Evolutionary conservation across 2,329 filamentous ascomycete species (phyloP).

Genomic region (Arthroderma sp.): DNA sequence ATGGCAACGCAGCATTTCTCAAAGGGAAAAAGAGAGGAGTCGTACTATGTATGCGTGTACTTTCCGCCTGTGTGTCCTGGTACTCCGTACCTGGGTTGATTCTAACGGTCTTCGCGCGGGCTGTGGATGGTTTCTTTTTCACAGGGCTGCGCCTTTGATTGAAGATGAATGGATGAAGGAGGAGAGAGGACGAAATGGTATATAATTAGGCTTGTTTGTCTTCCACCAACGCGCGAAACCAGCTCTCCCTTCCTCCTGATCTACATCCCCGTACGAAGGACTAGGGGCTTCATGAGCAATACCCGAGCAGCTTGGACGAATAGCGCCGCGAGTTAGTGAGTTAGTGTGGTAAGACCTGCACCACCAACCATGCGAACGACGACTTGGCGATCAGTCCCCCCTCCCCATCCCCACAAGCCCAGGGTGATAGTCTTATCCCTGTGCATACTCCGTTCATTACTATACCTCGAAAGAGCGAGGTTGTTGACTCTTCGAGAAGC

Average conservation of each 20-base stretch:
- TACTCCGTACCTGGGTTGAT: not conserved
- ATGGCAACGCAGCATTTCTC: not conserved
- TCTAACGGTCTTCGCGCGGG: not conserved
- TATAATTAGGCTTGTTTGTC: slow-evolving; percentile 1
- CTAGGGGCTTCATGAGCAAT: not conserved
- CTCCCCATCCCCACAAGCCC: not conserved
- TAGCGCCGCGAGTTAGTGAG: not conserved
- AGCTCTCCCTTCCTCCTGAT: not conserved
- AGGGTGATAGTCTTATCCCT: not conserved
- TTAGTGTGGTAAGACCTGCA: slow-evolving; percentile 4
- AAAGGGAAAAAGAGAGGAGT: not conserved
- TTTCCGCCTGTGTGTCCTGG: no score
- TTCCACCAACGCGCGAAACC: not conserved
- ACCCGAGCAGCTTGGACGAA: not conserved
- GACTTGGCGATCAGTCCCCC: not conserved
- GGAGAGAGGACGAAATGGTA: not conserved
- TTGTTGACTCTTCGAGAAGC: not conserved
- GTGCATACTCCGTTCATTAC: no score
- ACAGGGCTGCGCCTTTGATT: not conserved
- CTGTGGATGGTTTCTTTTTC: not conserved
- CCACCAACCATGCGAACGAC: slow-evolving; percentile 4
- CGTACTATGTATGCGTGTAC: not conserved
- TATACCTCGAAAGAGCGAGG: not conserved
- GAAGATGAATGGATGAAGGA: not conserved
- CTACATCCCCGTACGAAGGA: slow-evolving; percentile 1